Evolutionary conservation across 2,329 filamentous ascomycete species (phyloP).

Genomic region (Aciculosporium take): DNA sequence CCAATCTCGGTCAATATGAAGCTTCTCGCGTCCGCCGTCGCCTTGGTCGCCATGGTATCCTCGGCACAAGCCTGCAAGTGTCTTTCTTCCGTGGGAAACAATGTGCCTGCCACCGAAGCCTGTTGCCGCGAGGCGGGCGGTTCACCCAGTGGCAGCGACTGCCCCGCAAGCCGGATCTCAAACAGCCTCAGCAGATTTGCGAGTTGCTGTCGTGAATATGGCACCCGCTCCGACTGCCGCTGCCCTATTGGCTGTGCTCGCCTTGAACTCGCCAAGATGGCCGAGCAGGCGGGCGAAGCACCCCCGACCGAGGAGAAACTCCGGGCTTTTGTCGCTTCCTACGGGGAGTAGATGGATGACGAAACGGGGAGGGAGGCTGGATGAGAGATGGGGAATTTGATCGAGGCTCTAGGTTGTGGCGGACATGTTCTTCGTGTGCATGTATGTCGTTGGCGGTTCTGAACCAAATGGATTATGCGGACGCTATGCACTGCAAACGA

Average conservation of each 20-base stretch:
- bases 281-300: neutral
- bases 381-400: too few relatives aligned
- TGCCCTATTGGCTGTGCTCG: slow-evolving; percentile 1
- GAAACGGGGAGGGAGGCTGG: too few relatives aligned
- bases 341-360: too few relatives aligned
- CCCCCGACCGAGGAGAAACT: neutral
- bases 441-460: too few relatives aligned
- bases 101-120: neutral
- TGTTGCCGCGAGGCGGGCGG: slow-evolving; percentile 3
- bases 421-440: too few relatives aligned
- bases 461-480: too few relatives aligned
- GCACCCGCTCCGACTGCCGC: neutral
- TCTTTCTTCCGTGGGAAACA: neutral
- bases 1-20: slow-evolving; percentile 1
- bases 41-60: slow-evolving; percentile 1
- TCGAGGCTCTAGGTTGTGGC: too few relatives aligned
- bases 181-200: neutral
- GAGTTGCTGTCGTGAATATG: neutral
- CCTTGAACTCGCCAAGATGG: neutral
- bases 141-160: neutral
- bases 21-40: neutral
- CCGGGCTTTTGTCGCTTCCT: neutral
- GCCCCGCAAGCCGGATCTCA: neutral
- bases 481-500: too few relatives aligned
- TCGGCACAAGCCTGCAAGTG: slow-evolving; percentile 4